Evolutionary conservation across 768 basidiomycete genomes (phyloP).

Genomic region (Phlegmacium glaucopus): DNA sequence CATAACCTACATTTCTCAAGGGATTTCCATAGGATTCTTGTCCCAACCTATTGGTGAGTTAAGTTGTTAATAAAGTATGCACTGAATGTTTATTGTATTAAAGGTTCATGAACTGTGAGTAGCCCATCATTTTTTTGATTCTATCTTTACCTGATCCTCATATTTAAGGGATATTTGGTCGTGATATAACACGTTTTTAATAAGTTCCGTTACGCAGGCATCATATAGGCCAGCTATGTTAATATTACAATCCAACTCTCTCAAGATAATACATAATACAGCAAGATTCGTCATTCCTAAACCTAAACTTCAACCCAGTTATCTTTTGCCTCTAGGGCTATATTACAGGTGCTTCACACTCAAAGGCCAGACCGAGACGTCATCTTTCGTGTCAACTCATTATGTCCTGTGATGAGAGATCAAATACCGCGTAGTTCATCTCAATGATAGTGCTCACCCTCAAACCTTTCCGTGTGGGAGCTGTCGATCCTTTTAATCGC

Average conservation of each 20-base stretch:
- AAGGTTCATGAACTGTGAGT: conserved; percentile 70
- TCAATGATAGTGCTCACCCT: conserved; percentile 3
- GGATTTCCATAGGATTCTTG: conserved; percentile 45
- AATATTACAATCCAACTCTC: neutral
- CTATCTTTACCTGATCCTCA: conserved; percentile 2
- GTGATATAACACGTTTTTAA: conserved; percentile 70
- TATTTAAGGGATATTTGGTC: conserved; percentile 67
- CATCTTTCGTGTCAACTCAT: conserved; percentile 4
- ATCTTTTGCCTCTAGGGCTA: neutral
- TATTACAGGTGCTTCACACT: neutral
- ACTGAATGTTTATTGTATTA: conserved; percentile 2
- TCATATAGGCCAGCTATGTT: conserved; percentile 15
- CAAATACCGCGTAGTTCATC: too few species aligned
- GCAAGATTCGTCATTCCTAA: conserved; percentile 3
- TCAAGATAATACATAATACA: conserved; percentile 6
- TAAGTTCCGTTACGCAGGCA: neutral
- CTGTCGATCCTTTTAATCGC: conserved; percentile 15
- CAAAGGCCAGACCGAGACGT: conserved; percentile 9
- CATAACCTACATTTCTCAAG: neutral
- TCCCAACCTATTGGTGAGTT: conserved; percentile 63
- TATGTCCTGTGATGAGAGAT: too few species aligned
- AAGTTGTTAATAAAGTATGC: conserved; percentile 6
- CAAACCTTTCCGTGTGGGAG: conserved; percentile 14
- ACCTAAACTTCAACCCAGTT: neutral
- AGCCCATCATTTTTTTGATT: conserved; percentile 8